Conservation (phyloP, 768 basidiomycete species). For the Saitozyma podzolica region DNA sequence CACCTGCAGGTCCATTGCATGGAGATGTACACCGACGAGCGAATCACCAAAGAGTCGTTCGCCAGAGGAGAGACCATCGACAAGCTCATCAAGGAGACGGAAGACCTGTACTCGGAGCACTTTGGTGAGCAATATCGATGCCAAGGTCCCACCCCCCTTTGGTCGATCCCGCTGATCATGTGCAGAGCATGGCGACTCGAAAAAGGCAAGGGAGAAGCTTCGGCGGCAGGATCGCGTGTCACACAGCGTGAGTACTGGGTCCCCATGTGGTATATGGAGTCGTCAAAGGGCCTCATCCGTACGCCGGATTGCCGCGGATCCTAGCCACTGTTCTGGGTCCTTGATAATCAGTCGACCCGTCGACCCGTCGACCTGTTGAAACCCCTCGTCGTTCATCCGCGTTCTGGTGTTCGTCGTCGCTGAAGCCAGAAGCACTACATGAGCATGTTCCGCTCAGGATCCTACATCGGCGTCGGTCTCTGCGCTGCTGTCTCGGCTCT, state of each 20-base stretch:
- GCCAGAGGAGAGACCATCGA: slow-evolving; percentile 64
- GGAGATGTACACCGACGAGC: slow-evolving; percentile 76
- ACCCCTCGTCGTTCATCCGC: too few relatives aligned
- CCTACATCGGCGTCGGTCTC: slow-evolving; percentile 69
- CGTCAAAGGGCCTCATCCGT: background rate
- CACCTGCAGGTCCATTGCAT: slow-evolving; percentile 64
- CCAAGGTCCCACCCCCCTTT: background rate
- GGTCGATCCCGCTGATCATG: slow-evolving; percentile 5
- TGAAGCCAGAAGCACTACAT: slow-evolving; percentile 31
- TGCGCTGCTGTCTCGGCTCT: slow-evolving; percentile 69
- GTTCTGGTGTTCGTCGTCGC: background rate
- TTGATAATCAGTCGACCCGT: too few relatives aligned
- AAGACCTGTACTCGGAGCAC: slow-evolving; percentile 69
- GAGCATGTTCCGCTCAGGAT: slow-evolving; percentile 68
- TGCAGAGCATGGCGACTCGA: slow-evolving; percentile 70
- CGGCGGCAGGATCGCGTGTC: slow-evolving; percentile 55
- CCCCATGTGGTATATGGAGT: too few relatives aligned
- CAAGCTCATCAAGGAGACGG: slow-evolving; percentile 71
- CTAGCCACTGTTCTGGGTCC: too few relatives aligned
- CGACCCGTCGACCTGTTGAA: too few relatives aligned
- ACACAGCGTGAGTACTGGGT: slow-evolving; percentile 32
- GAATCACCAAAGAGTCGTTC: slow-evolving; percentile 70
- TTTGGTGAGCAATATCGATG: slow-evolving; percentile 63
- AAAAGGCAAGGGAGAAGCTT: slow-evolving; percentile 69
- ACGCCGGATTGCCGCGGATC: too few relatives aligned